These are phyloP conservation scores for Apodospora peruviana DNA, from an alignment of 495 filamentous ascomycete genomes.

Conservation along the genomic window DNA sequence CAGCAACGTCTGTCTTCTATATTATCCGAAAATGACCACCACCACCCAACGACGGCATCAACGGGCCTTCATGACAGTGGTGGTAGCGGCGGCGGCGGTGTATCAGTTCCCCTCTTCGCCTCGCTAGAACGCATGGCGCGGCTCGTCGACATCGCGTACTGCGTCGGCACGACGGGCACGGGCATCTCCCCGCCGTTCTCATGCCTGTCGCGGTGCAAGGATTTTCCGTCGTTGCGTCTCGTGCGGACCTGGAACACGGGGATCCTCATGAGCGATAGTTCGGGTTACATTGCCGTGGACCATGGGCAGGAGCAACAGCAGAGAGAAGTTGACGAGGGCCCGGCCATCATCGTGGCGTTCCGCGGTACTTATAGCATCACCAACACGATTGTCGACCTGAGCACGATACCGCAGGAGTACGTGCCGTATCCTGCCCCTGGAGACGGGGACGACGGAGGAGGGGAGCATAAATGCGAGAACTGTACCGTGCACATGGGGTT, in stretches of 20 bases:
- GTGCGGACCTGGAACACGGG: constrained; percentile 88
- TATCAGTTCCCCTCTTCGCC: constrained; percentile 64
- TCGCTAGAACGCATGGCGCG: constrained; percentile 81
- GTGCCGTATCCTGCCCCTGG: constrained; percentile 68
- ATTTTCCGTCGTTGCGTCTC: constrained; percentile 75
- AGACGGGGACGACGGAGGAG: constrained; percentile 36
- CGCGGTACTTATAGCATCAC: constrained; percentile 89
- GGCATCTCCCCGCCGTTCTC: constrained; percentile 77
- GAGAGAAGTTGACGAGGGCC: constrained; percentile 33
- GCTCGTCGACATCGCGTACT: constrained; percentile 92
- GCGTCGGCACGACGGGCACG: constrained; percentile 71
- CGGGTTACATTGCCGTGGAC: constrained; percentile 87
- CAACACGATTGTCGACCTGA: constrained; percentile 84
- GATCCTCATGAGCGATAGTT: constrained; percentile 78
- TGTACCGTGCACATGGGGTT: constrained; percentile 94
- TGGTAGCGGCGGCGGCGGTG: no score
- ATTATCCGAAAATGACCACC: no score
- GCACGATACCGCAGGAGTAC: constrained; percentile 83
- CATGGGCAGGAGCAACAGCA: constrained; percentile 39
- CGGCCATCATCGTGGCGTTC: constrained; percentile 79
- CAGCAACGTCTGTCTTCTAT: no score
- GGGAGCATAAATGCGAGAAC: constrained; percentile 55
- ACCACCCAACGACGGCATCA: no score
- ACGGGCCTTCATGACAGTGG: no score
- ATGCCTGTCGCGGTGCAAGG: constrained; percentile 75